Evolutionary conservation across 805 yeast species (phyloP).

Genomic region (Saccharomycopsis selenospora): DNA sequence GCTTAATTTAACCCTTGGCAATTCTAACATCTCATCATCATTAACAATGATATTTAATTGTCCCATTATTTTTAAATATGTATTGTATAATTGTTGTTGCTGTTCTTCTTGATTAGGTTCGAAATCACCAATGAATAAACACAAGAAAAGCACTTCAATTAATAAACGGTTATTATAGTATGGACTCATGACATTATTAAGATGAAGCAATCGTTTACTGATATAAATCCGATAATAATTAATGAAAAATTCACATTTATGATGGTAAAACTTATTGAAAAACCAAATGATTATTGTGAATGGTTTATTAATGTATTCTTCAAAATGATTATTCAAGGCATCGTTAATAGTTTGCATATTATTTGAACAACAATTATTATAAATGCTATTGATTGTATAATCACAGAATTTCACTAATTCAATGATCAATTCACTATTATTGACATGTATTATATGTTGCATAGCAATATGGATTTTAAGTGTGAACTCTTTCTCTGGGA

Average conservation of each 20-base stretch:
- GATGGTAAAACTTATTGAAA: slow-evolving; percentile 4
- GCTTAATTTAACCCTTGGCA: background rate
- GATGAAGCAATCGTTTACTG: slow-evolving; percentile 9
- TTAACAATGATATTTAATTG: background rate
- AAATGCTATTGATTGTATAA: background rate
- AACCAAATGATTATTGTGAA: slow-evolving; percentile 9
- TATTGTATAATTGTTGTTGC: background rate
- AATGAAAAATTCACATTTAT: slow-evolving; percentile 8
- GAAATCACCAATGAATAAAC: background rate
- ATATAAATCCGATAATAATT: slow-evolving; percentile 9
- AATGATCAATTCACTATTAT: slow-evolving; percentile 11
- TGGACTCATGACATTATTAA: background rate
- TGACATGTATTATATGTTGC: slow-evolving; percentile 2
- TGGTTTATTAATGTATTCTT: background rate
- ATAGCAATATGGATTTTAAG: background rate
- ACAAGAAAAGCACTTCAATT: background rate
- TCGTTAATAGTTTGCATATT: background rate
- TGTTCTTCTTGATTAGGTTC: background rate
- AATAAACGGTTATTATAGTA: background rate
- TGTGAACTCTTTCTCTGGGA: background rate
- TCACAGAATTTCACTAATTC: slow-evolving; percentile 18
- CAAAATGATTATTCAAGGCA: background rate
- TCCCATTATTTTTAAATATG: background rate
- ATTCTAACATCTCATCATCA: slow-evolving; percentile 1
- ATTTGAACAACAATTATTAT: background rate